A percentile compares a stretch with the other conserved stretches of the same genome.
phyloP scores from a whole-genome alignment of 495 filamentous ascomycete genomes.

The Xylaria palmicola region DNA sequence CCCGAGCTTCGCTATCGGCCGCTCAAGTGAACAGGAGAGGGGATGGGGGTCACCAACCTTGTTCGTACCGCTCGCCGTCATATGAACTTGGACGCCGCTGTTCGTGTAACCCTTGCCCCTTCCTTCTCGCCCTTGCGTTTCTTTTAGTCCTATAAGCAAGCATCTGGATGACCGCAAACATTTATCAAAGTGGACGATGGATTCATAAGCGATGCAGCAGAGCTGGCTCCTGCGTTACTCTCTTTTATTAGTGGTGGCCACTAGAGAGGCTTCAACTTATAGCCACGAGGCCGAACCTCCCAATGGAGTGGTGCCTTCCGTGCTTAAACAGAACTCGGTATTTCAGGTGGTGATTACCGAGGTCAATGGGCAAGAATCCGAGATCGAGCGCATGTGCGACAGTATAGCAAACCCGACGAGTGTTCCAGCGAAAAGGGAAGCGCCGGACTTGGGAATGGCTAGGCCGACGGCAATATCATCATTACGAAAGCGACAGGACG shows the following conservation, averaged over 20 bases:
- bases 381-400: conserved; percentile 8
- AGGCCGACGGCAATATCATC: conserved; percentile 19
- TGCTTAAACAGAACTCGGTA: not conserved
- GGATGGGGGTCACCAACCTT: not conserved
- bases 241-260: conserved; percentile 29
- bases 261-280: conserved; percentile 24
- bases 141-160: conserved; percentile 20
- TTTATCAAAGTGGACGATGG: conserved; percentile 24
- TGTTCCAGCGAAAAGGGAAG: conserved; percentile 19
- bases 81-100: conserved; percentile 24
- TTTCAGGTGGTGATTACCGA: not conserved
- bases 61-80: conserved; percentile 9
- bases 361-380: conserved; percentile 6
- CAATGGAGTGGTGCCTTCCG: not conserved
- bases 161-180: conserved; percentile 19
- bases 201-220: conserved; percentile 27
- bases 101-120: conserved; percentile 17
- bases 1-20: not conserved
- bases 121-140: conserved; percentile 10
- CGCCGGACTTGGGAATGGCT: conserved; percentile 18
- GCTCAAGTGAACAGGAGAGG: conserved; percentile 10
- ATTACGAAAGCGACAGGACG: conserved; percentile 35
- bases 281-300: conserved; percentile 16
- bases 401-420: conserved; percentile 17
- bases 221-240: conserved; percentile 28